Evolutionary conservation across 768 basidiomycete genomes (phyloP).

Genomic region (Clavaria fumosa): DNA sequence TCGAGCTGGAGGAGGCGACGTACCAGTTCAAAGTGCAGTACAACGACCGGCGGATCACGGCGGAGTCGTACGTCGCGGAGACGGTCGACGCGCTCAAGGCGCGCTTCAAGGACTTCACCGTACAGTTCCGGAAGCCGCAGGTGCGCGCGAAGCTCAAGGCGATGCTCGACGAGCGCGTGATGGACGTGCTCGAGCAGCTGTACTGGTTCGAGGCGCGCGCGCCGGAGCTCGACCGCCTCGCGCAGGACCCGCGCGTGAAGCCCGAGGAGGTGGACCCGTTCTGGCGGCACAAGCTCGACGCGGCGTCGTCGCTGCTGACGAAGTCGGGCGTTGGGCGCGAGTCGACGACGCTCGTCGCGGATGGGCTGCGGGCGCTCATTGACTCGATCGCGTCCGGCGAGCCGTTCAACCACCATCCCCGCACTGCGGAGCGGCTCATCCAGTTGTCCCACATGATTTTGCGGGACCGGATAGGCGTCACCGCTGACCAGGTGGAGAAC

Average conservation of each 20-base stretch:
- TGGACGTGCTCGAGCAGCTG: slow-evolving; percentile 92
- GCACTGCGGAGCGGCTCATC: slow-evolving; percentile 75
- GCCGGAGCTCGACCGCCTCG: slow-evolving; percentile 56
- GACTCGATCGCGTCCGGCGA: slow-evolving; percentile 80
- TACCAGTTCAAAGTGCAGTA: slow-evolving; percentile 99
- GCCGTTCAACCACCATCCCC: slow-evolving; percentile 85
- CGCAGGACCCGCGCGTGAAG: slow-evolving; percentile 50
- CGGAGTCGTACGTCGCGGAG: slow-evolving; percentile 96
- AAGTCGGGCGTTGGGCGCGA: slow-evolving; percentile 94
- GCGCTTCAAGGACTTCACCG: slow-evolving; percentile 73
- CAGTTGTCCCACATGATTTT: slow-evolving; percentile 89
- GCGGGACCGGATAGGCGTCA: slow-evolving; percentile 81
- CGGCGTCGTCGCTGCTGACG: slow-evolving; percentile 82
- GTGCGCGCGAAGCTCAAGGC: slow-evolving; percentile 78
- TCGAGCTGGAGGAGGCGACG: slow-evolving; percentile 90
- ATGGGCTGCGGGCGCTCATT: slow-evolving; percentile 79
- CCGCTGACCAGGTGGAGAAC: slow-evolving; percentile 99
- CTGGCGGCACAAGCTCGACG: slow-evolving; percentile 95
- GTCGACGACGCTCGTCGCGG: slow-evolving; percentile 86
- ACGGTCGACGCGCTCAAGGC: slow-evolving; percentile 87
- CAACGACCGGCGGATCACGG: slow-evolving; percentile 87
- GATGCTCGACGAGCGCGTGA: slow-evolving; percentile 91
- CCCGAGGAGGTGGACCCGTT: slow-evolving; percentile 72
- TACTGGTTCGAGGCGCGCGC: slow-evolving; percentile 93
- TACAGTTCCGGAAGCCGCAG: slow-evolving; percentile 77